These are phyloP conservation scores for Chrysosporium keratinophilum DNA, from an alignment of 2,329 filamentous ascomycete genomes.

Conservation along the genomic window DNA sequence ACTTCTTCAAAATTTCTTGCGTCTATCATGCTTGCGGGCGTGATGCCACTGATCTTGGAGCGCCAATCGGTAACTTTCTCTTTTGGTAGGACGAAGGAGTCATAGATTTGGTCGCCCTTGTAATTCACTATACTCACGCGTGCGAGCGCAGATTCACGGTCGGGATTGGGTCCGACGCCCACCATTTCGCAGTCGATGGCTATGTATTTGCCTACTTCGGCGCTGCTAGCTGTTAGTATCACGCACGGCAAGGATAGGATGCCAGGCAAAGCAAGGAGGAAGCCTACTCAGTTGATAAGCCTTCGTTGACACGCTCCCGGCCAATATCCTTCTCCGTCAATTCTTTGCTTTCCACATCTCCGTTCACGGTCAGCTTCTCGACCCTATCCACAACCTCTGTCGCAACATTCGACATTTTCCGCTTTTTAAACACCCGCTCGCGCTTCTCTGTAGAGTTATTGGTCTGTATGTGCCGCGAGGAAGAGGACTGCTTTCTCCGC, in stretches of 20 bases:
- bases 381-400: slow-evolving; percentile 3
- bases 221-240: slow-evolving; percentile 30
- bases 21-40: slow-evolving; percentile 57
- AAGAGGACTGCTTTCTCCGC: slow-evolving; percentile 11
- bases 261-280: slow-evolving; percentile 2
- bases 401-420: slow-evolving; percentile 5
- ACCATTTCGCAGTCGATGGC: slow-evolving; percentile 98
- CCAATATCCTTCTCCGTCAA: not conserved
- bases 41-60: slow-evolving; percentile 74
- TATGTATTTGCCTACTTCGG: slow-evolving; percentile 77
- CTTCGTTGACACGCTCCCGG: slow-evolving; percentile 50
- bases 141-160: slow-evolving; percentile 64
- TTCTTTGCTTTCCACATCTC: not conserved
- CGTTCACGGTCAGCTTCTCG: slow-evolving; percentile 8
- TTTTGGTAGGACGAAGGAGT: slow-evolving; percentile 74
- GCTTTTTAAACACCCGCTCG: slow-evolving; percentile 7
- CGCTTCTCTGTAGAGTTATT: slow-evolving; percentile 6
- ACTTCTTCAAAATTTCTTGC: slow-evolving; percentile 67
- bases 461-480: not conserved
- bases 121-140: slow-evolving; percentile 88
- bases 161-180: slow-evolving; percentile 56
- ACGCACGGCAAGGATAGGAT: not conserved
- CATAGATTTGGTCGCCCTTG: slow-evolving; percentile 84
- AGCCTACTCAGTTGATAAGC: slow-evolving; percentile 41
- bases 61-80: slow-evolving; percentile 82